Evolutionary conservation across 73 alveolate genomes (phyloP), one percentile per base, ranked within the genome.

Genomic region (Tetrahymena borealis): DNA sequence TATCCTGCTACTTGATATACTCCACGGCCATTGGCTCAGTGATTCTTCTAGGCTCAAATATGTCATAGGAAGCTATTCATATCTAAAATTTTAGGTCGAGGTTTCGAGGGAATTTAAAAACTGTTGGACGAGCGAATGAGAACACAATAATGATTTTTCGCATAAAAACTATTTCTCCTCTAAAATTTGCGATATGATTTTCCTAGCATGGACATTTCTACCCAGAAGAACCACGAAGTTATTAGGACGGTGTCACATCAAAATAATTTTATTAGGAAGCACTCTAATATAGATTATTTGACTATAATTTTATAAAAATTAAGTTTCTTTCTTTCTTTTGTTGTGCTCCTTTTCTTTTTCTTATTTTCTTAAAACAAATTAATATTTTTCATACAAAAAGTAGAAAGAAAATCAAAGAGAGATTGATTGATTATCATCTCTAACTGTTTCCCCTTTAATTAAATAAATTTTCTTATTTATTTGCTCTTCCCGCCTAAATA

Each of bases 61-160:
- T 60, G 85, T 60, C 85, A 60, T 60, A 35, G 85, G 85, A 60
- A 60, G 85, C 85, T 60, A 60, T 60, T 60, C 85, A 60, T 60
- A 60, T 60, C 85, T 32, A 60, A 60, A 60, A 60, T 60, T 60
- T 60, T 60, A 60, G 85, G 85, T 60, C 85, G 35, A 60, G 85
- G 85, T 7, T 60, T 60, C 28, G 85, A 60, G 31, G 85, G 36
- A n/a, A 60, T 60, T 60, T 18, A 60, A 60, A 60, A 60, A 60
- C 85, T 60, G 85, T 60, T 60, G 85, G 85, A 60, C 85, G 85
- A 60, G 85, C 85, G 85, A 60, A 60, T 60, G 85, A 60, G 85
- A 60, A 60, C 85, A 60, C 85, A 60, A 24, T 32, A 60, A 60
- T 60, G 85, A 60, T 60, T 60, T 60, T 60, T 60, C 28, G 85